Conservation (phyloP, 768 basidiomycete genomes). For the Cubamyces lactineus region DNA sequence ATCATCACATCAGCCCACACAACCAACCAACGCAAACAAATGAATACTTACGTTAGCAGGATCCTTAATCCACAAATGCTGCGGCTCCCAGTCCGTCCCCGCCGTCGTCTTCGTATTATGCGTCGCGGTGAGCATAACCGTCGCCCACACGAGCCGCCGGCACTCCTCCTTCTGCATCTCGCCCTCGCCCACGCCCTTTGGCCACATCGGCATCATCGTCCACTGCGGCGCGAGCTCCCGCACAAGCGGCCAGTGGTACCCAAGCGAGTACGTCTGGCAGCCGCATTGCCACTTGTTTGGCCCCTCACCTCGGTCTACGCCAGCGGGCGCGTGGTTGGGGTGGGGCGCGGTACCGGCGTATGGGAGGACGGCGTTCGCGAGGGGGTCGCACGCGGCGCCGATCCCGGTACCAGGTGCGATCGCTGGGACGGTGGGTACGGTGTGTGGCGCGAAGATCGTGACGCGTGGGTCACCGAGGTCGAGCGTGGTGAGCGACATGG, state of each 20-base stretch:
- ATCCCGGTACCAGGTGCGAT: constrained; percentile 42
- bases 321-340: not conserved
- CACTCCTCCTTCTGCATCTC: constrained; percentile 73
- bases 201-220: constrained; percentile 67
- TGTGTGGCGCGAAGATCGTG: constrained; percentile 10
- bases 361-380: not conserved
- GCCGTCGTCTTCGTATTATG: constrained; percentile 62
- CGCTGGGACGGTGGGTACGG: constrained; percentile 11
- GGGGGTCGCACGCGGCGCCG: constrained; percentile 19
- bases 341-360: not conserved
- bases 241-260: constrained; percentile 49
- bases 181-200: constrained; percentile 43
- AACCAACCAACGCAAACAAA: not conserved
- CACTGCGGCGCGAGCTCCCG: constrained; percentile 61
- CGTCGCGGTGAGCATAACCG: constrained; percentile 62
- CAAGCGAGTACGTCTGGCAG: constrained; percentile 50
- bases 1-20: not conserved
- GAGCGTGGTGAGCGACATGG: constrained; percentile 57
- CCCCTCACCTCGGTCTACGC: no score
- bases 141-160: constrained; percentile 73
- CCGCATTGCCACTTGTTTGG: constrained; percentile 20
- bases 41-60: constrained; percentile 58
- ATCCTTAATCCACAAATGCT: constrained; percentile 57
- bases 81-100: constrained; percentile 26
- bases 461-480: constrained; percentile 57